Evolutionary conservation across 2,329 filamentous ascomycete species (phyloP), one percentile per base, ranked within the genome.

Genomic region (Diplodia corticola): DNA sequence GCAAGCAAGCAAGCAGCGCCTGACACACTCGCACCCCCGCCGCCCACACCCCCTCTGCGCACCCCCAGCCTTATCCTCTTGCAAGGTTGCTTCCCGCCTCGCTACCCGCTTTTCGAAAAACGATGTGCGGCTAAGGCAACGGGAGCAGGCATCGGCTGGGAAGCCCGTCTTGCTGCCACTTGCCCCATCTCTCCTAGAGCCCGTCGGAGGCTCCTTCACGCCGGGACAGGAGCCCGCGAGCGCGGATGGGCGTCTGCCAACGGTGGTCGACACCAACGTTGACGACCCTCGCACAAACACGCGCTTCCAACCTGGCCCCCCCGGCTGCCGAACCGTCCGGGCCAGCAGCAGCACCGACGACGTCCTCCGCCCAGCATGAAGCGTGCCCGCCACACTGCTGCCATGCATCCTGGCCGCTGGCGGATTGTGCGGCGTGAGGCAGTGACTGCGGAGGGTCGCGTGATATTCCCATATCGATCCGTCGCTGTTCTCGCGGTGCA

Each of bases 61-160:
- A 46, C 37, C 57, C 28, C 22, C n/a, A 61, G 28, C 57, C 44
- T 33, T 33, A 28, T 44, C 28, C 44, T 33, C 55, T 35, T 22
- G 22, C 57, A 61, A 61, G 57, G 57, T 49, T 61, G 57, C 57
- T 61, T 35, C 57, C 57, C 57, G 57, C 57, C 55, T 61, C 57
- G 57, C 57, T 61, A 54, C 61, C 49, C 61, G 61, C 48, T 53
- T 64, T 53, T 64, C 46, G 48, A 53, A 53, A 54, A 64, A 48
- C 33, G 50, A 64, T 64, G 48, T 33, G 61, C 61, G 15, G 57
- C 57, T 49, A 61, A 61, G 28, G 37, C 57, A 30, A 15, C 44
- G 44, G 44, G 28, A 33, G 40, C 57, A 61, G 33, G 57, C 57
- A 49, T 61, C 40, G 13, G 40, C 40, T 33, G 40, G 26, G 40